Conservation (phyloP, 2,329 filamentous ascomycete genomes). For the Fusarium albosuccineum region DNA sequence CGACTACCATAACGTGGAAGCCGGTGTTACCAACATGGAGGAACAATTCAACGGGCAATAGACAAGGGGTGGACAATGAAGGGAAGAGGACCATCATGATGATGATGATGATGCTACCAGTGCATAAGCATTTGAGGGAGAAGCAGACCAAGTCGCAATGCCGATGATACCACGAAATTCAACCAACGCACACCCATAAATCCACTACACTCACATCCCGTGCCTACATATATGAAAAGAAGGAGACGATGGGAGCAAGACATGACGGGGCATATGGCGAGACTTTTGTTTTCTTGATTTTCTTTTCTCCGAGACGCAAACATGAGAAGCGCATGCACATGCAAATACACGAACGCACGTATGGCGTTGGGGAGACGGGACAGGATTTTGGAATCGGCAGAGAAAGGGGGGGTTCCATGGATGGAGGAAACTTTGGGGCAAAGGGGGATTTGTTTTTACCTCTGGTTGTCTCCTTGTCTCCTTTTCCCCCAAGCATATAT, state of each 20-base stretch:
- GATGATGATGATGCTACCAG: slow-evolving; percentile 25
- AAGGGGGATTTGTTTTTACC: slow-evolving; percentile 25
- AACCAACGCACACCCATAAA: slow-evolving; percentile 41
- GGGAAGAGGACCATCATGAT: not conserved
- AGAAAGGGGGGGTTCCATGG: slow-evolving; percentile 8
- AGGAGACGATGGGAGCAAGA: slow-evolving; percentile 29
- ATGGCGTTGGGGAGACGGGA: slow-evolving; percentile 49
- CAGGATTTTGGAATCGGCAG: slow-evolving; percentile 28
- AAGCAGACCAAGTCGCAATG: slow-evolving; percentile 42
- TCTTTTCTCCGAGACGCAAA: slow-evolving; percentile 21
- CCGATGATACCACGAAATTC: slow-evolving; percentile 54
- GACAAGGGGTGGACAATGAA: slow-evolving; percentile 52
- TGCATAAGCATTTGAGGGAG: slow-evolving; percentile 35
- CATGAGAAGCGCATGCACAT: slow-evolving; percentile 24
- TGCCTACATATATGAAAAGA: slow-evolving; percentile 31
- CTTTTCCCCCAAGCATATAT: slow-evolving; percentile 30
- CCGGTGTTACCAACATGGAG: slow-evolving; percentile 56
- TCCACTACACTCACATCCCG: slow-evolving; percentile 28
- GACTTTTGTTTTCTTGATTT: slow-evolving; percentile 1
- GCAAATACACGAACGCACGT: slow-evolving; percentile 42
- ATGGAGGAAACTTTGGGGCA: slow-evolving; percentile 22
- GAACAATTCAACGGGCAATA: slow-evolving; percentile 55
- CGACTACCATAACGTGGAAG: slow-evolving; percentile 95
- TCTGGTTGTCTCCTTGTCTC: not conserved
- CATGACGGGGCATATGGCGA: slow-evolving; percentile 17